These are phyloP conservation scores for Haematococcus lacustris DNA, from an alignment of 139 green algal species.

Conservation along the genomic window DNA sequence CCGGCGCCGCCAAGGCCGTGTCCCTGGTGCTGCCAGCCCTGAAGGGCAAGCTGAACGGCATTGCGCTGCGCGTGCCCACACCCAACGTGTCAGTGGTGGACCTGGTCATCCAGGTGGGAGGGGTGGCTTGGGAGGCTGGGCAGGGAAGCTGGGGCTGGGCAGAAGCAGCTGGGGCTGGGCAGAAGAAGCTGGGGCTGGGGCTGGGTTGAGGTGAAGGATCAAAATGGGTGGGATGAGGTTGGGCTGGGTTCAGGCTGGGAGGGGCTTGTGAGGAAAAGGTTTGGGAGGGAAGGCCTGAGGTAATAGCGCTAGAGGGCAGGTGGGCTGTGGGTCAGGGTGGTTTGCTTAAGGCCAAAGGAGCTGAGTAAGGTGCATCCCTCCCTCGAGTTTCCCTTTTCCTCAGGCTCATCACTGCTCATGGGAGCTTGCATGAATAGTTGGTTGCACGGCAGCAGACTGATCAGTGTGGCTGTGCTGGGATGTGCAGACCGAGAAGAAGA, in stretches of 20 bases:
- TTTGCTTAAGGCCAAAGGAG: no score
- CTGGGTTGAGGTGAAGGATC: neutral
- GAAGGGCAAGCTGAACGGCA: constrained; percentile 95
- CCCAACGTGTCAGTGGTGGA: constrained; percentile 98
- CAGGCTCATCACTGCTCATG: no score
- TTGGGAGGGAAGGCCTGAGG: no score
- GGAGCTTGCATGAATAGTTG: no score
- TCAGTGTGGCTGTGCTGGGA: no score
- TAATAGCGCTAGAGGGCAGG: no score
- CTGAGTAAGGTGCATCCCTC: no score
- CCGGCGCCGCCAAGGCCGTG: constrained; percentile 96
- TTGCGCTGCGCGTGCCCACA: constrained; percentile 97
- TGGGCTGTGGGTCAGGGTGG: no score
- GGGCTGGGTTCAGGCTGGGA: neutral
- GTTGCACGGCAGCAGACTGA: no score
- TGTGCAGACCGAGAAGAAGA: constrained; percentile 93
- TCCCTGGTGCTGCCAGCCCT: constrained; percentile 87
- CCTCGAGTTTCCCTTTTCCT: no score
- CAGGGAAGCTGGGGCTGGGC: neutral
- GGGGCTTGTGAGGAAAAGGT: no score
- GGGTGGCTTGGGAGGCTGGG: neutral
- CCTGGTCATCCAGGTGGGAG: constrained; percentile 88
- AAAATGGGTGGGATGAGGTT: neutral
- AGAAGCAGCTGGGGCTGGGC: neutral
- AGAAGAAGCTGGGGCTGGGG: neutral